Percentiles rank a stretch among this genome's conserved stretches.
Conservation (phyloP, 1,284 basidiomycete species). For the Ustilago esculenta region DNA sequence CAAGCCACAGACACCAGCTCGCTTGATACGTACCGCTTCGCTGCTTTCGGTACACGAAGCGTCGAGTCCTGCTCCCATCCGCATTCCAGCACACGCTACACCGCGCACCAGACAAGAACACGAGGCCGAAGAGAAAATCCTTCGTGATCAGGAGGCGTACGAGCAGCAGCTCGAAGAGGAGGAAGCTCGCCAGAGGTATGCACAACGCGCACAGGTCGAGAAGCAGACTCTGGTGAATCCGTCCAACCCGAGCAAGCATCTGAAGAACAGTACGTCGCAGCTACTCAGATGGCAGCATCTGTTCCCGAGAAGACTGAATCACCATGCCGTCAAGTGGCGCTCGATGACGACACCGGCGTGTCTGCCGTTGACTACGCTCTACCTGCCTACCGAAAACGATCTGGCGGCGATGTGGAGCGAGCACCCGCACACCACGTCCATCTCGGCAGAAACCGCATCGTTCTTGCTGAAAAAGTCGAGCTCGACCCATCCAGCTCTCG, state of each 20-base stretch:
- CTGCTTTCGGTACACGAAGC: slow-evolving; percentile 47
- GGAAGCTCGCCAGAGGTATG: slow-evolving; percentile 52
- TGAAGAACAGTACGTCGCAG: slow-evolving; percentile 37
- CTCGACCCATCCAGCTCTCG: slow-evolving; percentile 75
- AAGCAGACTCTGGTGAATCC: slow-evolving; percentile 65
- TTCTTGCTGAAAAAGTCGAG: slow-evolving; percentile 67
- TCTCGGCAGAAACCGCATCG: slow-evolving; percentile 60
- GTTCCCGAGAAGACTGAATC: slow-evolving; percentile 79
- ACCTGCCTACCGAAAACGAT: slow-evolving; percentile 62
- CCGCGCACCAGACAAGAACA: slow-evolving; percentile 37
- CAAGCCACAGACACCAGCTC: slow-evolving; percentile 17
- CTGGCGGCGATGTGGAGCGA: slow-evolving; percentile 62
- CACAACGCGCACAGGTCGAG: slow-evolving; percentile 58
- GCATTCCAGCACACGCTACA: slow-evolving; percentile 46
- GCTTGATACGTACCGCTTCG: slow-evolving; percentile 30
- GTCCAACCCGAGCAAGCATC: slow-evolving; percentile 59
- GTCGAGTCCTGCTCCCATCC: slow-evolving; percentile 47
- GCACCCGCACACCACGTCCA: slow-evolving; percentile 62
- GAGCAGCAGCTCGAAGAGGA: slow-evolving; percentile 59
- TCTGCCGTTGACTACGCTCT: slow-evolving; percentile 89
- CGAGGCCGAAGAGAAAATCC: slow-evolving; percentile 45
- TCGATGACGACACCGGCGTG: slow-evolving; percentile 75
- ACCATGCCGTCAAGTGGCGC: slow-evolving; percentile 92
- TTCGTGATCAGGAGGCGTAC: slow-evolving; percentile 55
- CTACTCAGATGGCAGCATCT: slow-evolving; percentile 78